Evolutionary conservation across 2,329 filamentous ascomycete species (phyloP), one percentile per base, ranked within the genome.

Genomic region (Hypoxylon sp.): DNA sequence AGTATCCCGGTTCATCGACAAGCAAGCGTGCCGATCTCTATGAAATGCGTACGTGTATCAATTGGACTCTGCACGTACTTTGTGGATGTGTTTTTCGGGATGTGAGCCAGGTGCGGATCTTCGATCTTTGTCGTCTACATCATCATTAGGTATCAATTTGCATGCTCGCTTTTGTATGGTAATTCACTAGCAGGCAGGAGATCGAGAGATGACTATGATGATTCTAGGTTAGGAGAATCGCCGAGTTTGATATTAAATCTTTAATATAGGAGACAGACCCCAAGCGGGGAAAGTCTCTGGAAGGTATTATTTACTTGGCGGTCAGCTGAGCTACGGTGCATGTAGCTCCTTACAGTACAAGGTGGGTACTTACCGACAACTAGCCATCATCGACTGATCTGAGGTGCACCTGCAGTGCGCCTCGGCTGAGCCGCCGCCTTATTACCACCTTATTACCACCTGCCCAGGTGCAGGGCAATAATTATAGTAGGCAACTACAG

Each of bases 1-100:
- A 55, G 50, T 15, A 67, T 52, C 63, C 69, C 47, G 53, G 66
- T 57, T 63, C 42, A 32, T 61, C 37, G 57, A 46, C 56, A 50
- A 35, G 62, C 37, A 65, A 35, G 55, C 60, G 47, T 69, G 69
- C 32, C 69, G 69, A 71, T 71, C 69, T 65, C 57, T 69, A 69
- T 71, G 69, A 69, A 65, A 60, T 48, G 47, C n/a, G 39, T 61
- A 58, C 56, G 63, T 67, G 66, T 64, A 57, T 67, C 17, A 32
- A 58, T 42, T 57, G 58, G 37, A 10, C 19, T 62, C 44, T 57
- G 37, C 27, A 70, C 46, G 52, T 59, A 57, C 55, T 52, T 65
- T 57, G 59, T 57, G 67, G 54, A 15, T 27, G 52, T 35, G 21
- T 11, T 52, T 57, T 46, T 54, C 19, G 27, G 59, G 32, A 50